These are phyloP conservation scores for Acacia concinna DNA, from an alignment of 331 rosid genomes.

Conservation along the genomic window DNA sequence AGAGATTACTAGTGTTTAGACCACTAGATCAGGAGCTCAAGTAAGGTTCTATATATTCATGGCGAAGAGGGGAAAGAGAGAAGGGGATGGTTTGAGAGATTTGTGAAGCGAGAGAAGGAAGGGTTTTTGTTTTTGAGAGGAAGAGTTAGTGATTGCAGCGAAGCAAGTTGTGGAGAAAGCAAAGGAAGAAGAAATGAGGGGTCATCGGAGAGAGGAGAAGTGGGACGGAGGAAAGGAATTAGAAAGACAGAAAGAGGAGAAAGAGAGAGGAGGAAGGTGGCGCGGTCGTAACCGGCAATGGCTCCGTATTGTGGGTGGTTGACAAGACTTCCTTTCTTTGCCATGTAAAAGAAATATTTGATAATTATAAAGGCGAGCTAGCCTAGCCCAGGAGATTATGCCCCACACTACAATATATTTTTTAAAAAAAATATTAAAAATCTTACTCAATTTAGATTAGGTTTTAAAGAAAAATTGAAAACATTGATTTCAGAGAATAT, in stretches of 20 bases:
- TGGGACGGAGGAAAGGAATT: not conserved
- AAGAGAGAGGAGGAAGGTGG: not conserved
- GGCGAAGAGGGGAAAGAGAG: not conserved
- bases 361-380: conserved; percentile 40
- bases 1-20: not conserved
- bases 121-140: not conserved
- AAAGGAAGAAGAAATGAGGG: not conserved
- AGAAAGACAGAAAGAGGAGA: not conserved
- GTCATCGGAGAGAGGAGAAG: no score
- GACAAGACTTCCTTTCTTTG: conserved; percentile 50
- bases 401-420: conserved; percentile 21
- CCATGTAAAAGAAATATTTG: conserved; percentile 33
- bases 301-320: conserved; percentile 40
- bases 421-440: not conserved
- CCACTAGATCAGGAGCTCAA: not conserved
- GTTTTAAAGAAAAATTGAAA: no score
- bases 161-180: not conserved
- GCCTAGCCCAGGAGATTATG: conserved; percentile 37
- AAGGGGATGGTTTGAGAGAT: not conserved
- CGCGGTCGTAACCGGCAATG: conserved; percentile 41
- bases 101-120: not conserved
- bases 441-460: no score
- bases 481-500: no score
- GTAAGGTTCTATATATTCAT: conserved; percentile 1
- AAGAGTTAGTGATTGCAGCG: not conserved